These are phyloP conservation scores for Mycena rosella DNA, from an alignment of 768 basidiomycete species.

Conservation along the genomic window DNA sequence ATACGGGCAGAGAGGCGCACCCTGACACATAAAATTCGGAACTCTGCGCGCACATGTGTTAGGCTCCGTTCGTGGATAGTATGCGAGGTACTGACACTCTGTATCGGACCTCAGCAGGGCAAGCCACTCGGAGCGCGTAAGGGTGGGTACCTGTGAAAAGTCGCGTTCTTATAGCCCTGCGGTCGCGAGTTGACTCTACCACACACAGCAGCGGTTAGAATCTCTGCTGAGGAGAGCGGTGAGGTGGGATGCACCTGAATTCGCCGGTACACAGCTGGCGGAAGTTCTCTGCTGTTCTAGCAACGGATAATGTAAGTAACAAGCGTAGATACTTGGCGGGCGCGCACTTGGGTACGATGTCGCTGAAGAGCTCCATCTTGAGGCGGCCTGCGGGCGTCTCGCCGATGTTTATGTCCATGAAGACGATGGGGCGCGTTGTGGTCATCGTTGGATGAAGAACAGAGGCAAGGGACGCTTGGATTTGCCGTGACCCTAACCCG, in stretches of 20 bases:
- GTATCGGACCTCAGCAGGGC: constrained; percentile 36
- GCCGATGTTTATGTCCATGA: constrained; percentile 97
- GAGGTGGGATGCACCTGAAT: constrained; percentile 69
- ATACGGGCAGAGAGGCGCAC: constrained; percentile 50
- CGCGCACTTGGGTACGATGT: constrained; percentile 92
- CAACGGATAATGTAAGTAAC: no score
- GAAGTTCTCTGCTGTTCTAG: constrained; percentile 99
- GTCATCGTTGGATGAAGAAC: no score
- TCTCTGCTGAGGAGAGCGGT: not conserved
- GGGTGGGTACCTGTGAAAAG: constrained; percentile 84
- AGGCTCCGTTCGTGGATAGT: constrained; percentile 11
- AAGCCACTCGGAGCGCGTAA: constrained; percentile 7
- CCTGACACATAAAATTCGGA: constrained; percentile 98
- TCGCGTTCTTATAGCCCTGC: constrained; percentile 92
- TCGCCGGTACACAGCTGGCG: constrained; percentile 98
- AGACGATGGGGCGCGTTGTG: constrained; percentile 85
- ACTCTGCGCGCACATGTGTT: constrained; percentile 61
- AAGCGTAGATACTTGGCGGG: no score
- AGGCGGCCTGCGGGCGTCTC: constrained; percentile 95
- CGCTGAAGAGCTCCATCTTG: constrained; percentile 98
- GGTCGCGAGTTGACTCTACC: constrained; percentile 83
- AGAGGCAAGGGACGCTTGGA: no score
- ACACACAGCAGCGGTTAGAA: not conserved
- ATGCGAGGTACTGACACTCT: constrained; percentile 77
- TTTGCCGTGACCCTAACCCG: no score